Percentiles rank a stretch among this genome's conserved stretches.
Conservation (phyloP, 2,329 filamentous ascomycete species). For the Lasiodiplodia sp. region DNA sequence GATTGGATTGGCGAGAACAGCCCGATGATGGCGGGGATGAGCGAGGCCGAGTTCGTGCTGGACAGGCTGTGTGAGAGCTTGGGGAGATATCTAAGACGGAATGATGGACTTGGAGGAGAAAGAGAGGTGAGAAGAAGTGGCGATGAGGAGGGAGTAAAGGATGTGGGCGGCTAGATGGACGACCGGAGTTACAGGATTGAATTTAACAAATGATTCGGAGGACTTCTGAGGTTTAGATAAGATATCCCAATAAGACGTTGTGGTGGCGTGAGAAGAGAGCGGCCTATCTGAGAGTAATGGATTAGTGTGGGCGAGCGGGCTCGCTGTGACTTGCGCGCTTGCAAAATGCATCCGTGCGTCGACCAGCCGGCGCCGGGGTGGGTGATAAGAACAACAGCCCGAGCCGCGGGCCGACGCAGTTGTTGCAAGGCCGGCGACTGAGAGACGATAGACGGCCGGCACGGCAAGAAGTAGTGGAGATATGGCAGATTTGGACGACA, state of each 20-base stretch:
- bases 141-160: not conserved
- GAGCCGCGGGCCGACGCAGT: not conserved
- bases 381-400: not conserved
- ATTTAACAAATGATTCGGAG: not conserved
- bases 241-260: not conserved
- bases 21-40: slow-evolving; percentile 69
- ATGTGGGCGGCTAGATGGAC: not conserved
- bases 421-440: not conserved
- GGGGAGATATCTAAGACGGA: slow-evolving; percentile 41
- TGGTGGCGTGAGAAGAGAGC: not conserved
- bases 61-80: slow-evolving; percentile 72
- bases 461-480: not conserved
- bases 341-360: not conserved
- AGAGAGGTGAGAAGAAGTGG: not conserved
- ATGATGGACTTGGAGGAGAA: not conserved
- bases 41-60: slow-evolving; percentile 72
- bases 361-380: not conserved
- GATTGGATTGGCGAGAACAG: slow-evolving; percentile 76
- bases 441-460: not conserved
- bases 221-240: not conserved
- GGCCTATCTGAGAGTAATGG: not conserved
- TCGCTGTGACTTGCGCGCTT: slow-evolving; percentile 19
- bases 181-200: not conserved
- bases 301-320: not conserved
- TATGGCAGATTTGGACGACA: not conserved